These are phyloP conservation scores for Tetracladium marchalianum DNA, from an alignment of 495 filamentous ascomycete species.

Conservation along the genomic window DNA sequence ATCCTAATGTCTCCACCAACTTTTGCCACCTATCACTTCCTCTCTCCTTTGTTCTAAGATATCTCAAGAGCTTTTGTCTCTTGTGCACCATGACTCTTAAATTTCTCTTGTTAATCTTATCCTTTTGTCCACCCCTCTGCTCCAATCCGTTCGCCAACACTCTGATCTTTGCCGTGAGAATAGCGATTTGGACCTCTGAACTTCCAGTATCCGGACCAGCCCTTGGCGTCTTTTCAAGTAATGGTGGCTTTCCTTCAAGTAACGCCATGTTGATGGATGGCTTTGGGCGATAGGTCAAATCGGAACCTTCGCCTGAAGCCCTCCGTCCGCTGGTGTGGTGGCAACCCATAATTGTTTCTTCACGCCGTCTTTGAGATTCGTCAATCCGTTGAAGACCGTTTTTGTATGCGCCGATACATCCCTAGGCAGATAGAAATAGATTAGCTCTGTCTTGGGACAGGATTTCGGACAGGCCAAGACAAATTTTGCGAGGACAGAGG, in stretches of 20 bases:
- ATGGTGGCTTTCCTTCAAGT: conserved; percentile 23
- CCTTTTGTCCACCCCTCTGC: conserved; percentile 43
- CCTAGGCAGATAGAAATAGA: no score
- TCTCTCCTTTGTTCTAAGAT: conserved; percentile 80
- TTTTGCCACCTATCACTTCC: conserved; percentile 83
- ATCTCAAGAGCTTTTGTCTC: conserved; percentile 76
- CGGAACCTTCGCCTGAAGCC: conserved; percentile 29
- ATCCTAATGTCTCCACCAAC: conserved; percentile 67
- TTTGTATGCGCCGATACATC: no score
- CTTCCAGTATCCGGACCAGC: conserved; percentile 86
- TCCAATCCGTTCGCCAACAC: conserved; percentile 58
- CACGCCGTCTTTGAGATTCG: conserved; percentile 3
- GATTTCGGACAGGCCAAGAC: no score
- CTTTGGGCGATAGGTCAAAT: conserved; percentile 51
- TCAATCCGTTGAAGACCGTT: conserved; percentile 8
- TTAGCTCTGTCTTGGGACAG: no score
- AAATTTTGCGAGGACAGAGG: no score
- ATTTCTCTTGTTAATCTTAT: conserved; percentile 93
- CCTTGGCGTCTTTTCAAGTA: conserved; percentile 47
- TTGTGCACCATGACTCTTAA: conserved; percentile 75
- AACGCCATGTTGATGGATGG: conserved; percentile 8
- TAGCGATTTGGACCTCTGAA: conserved; percentile 93
- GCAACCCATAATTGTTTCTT: conserved; percentile 16
- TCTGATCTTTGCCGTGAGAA: conserved; percentile 88
- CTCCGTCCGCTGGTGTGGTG: conserved; percentile 6